phyloP scores from a whole-genome alignment of 2,329 filamentous ascomycete genomes.

The Exophiala alcalophila region DNA sequence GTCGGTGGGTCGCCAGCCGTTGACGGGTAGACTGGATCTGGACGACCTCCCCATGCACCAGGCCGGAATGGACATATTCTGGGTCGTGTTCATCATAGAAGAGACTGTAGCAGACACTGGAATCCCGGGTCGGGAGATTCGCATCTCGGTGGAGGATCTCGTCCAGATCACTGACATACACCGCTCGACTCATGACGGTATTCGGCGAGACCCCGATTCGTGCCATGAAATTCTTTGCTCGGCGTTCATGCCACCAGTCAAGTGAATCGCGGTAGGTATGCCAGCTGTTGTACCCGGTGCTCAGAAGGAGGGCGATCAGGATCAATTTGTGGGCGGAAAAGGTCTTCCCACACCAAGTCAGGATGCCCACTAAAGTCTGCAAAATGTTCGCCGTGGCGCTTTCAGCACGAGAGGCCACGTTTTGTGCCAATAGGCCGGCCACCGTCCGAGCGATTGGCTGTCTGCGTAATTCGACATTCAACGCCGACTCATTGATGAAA shows the following conservation, averaged over 20 bases:
- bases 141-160: slow-evolving; percentile 44
- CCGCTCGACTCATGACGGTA: slow-evolving; percentile 74
- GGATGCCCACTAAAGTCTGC: slow-evolving; percentile 67
- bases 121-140: slow-evolving; percentile 18
- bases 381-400: slow-evolving; percentile 73
- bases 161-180: slow-evolving; percentile 80
- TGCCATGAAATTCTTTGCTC: slow-evolving; percentile 75
- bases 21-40: slow-evolving; percentile 76
- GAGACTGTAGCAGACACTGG: slow-evolving; percentile 42
- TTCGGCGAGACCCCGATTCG: slow-evolving; percentile 77
- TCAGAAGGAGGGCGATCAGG: slow-evolving; percentile 65
- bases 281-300: slow-evolving; percentile 68
- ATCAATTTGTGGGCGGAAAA: slow-evolving; percentile 72
- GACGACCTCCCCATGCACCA: slow-evolving; percentile 26
- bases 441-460: slow-evolving; percentile 50
- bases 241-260: slow-evolving; percentile 82
- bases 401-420: slow-evolving; percentile 67
- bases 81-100: slow-evolving; percentile 43
- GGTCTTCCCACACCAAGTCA: slow-evolving; percentile 66
- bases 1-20: slow-evolving; percentile 75
- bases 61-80: slow-evolving; percentile 34
- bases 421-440: slow-evolving; percentile 69
- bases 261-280: slow-evolving; percentile 70
- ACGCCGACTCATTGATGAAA: slow-evolving; percentile 41
- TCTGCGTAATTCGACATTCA: slow-evolving; percentile 52